A percentile compares a stretch with the other conserved stretches of the same genome.
Conservation (phyloP, 345 rosid genomes). For the Hirschfeldia incana region DNA sequence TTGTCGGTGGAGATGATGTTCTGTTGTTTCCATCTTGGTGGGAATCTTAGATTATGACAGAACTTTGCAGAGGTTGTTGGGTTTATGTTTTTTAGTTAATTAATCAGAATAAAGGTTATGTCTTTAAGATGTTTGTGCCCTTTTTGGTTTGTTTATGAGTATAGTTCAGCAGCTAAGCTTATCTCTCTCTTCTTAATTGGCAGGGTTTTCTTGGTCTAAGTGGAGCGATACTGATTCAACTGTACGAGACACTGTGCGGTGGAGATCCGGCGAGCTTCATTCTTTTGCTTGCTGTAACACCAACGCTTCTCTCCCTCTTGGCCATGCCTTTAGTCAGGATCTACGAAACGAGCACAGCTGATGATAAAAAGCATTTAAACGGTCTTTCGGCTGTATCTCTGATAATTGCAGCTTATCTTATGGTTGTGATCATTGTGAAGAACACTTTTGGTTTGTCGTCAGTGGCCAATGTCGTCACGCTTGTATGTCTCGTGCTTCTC, state of each 20-base stretch:
- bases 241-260: conserved; percentile 59
- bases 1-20: not conserved
- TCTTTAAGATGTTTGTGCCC: too few species aligned
- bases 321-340: conserved; percentile 68
- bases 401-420: conserved; percentile 65
- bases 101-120: not conserved
- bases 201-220: conserved; percentile 96
- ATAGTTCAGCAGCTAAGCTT: conserved; percentile 1
- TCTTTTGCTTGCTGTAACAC: conserved; percentile 65
- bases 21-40: not conserved
- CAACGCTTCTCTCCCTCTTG: conserved; percentile 58
- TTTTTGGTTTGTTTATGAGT: conserved; percentile 7
- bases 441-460: conserved; percentile 53
- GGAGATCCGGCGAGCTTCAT: conserved; percentile 61
- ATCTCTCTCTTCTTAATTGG: not conserved
- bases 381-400: conserved; percentile 68
- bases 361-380: conserved; percentile 72
- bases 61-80: not conserved
- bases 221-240: conserved; percentile 76
- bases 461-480: conserved; percentile 49
- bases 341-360: conserved; percentile 44
- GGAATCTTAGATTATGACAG: not conserved
- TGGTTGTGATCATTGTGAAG: conserved; percentile 54
- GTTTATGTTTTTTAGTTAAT: conserved; percentile 1
- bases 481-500: conserved; percentile 50